phyloP scores from a whole-genome alignment of 2,329 filamentous ascomycete genomes.

The Cytospora paraplurivora region DNA sequence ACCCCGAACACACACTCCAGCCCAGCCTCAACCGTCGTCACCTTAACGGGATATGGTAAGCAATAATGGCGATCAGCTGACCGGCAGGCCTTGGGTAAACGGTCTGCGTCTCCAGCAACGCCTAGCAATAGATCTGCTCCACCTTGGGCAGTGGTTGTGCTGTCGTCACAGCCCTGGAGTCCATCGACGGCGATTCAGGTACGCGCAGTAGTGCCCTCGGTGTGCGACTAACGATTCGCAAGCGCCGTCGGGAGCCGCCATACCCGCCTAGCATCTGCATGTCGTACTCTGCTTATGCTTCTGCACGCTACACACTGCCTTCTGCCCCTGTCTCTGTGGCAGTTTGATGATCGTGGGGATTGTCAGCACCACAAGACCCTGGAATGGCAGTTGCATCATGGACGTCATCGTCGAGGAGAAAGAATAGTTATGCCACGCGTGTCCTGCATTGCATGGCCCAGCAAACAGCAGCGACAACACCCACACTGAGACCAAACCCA shows the following conservation, averaged over 20 bases:
- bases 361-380: neutral
- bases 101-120: constrained; percentile 1
- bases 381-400: neutral
- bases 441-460: constrained; percentile 1
- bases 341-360: neutral
- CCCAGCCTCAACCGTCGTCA: constrained; percentile 7
- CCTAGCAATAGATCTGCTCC: neutral
- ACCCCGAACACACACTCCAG: neutral
- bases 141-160: constrained; percentile 6
- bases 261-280: constrained; percentile 10
- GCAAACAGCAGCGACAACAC: neutral
- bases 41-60: neutral
- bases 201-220: constrained; percentile 11
- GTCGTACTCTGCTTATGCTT: neutral
- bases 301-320: neutral
- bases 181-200: constrained; percentile 19
- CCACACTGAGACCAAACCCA: constrained; percentile 10
- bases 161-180: constrained; percentile 17
- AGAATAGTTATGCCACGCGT: neutral
- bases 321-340: neutral
- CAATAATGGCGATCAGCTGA: neutral
- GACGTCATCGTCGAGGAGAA: constrained; percentile 17
- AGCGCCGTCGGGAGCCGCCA: constrained; percentile 6
- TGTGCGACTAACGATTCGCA: constrained; percentile 10
- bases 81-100: constrained; percentile 11